A percentile compares a stretch with the other conserved stretches of the same genome.
Conservation (phyloP, 768 basidiomycete genomes). For the Boletus tylopilopsis region DNA sequence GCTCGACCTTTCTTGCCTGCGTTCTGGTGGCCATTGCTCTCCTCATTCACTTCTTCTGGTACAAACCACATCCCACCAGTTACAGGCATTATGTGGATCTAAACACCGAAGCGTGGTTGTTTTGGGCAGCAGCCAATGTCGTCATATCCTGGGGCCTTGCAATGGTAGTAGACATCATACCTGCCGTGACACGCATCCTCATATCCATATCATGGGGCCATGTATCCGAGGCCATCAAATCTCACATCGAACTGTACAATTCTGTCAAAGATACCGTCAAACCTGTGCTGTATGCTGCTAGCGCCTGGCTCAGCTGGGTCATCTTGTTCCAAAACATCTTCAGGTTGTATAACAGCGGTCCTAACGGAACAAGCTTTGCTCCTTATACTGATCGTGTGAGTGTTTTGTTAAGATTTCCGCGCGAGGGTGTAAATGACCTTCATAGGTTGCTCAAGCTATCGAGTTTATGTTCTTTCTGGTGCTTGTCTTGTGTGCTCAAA, state of each 20-base stretch:
- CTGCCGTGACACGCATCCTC: constrained; percentile 47
- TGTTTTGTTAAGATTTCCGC: background rate
- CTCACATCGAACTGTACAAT: constrained; percentile 63
- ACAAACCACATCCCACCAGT: constrained; percentile 52
- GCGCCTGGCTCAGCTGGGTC: constrained; percentile 69
- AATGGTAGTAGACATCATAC: constrained; percentile 65
- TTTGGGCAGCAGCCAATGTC: constrained; percentile 78
- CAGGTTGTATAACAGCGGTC: constrained; percentile 43
- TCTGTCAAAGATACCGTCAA: constrained; percentile 68
- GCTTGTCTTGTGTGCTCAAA: constrained; percentile 57
- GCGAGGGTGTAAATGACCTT: background rate
- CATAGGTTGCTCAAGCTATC: constrained; percentile 56
- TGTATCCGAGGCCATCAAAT: constrained; percentile 65
- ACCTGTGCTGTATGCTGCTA: constrained; percentile 69
- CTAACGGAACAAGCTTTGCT: constrained; percentile 46
- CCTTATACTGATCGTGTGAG: constrained; percentile 56
- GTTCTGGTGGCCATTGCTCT: constrained; percentile 60
- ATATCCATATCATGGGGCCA: constrained; percentile 70
- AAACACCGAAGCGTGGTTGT: constrained; percentile 74
- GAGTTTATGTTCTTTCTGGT: constrained; percentile 76
- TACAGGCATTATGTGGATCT: constrained; percentile 58
- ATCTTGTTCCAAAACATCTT: constrained; percentile 71
- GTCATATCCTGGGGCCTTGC: constrained; percentile 79
- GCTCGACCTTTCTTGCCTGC: constrained; percentile 62
- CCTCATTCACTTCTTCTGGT: constrained; percentile 68